These are phyloP conservation scores for carrot (Daucus carota) DNA, from an alignment of 129 eudicot species.

Conservation along the genomic window DNA sequence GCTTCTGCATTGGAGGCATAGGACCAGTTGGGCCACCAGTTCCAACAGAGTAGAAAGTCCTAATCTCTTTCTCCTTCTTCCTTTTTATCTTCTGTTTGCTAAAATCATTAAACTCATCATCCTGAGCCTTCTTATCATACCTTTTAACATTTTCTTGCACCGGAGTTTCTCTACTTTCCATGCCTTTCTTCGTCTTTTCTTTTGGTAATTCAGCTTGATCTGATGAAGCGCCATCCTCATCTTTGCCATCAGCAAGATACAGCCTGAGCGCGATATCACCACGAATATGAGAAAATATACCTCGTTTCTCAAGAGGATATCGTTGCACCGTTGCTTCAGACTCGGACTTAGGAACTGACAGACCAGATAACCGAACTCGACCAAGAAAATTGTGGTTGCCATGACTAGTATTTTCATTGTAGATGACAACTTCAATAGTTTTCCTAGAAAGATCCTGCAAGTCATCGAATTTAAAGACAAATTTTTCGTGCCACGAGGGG, in stretches of 20 bases:
- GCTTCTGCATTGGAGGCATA: conserved; percentile 26
- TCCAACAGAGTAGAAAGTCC: conserved; percentile 66
- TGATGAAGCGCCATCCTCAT: neutral
- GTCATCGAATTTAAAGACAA: conserved; percentile 46
- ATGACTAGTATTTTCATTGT: conserved; percentile 33
- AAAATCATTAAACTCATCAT: conserved; percentile 25
- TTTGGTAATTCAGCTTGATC: conserved; percentile 11
- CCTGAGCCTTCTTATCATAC: conserved; percentile 18
- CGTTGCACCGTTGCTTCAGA: conserved; percentile 44
- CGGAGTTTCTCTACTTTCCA: conserved; percentile 16
- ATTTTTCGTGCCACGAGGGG: conserved; percentile 69
- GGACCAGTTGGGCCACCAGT: conserved; percentile 20
- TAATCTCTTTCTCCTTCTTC: conserved; percentile 52
- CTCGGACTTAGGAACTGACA: conserved; percentile 40
- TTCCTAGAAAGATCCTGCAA: conserved; percentile 19
- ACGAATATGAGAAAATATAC: conserved; percentile 64
- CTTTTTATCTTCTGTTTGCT: conserved; percentile 29
- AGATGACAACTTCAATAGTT: conserved; percentile 48
- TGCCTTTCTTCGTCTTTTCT: conserved; percentile 10
- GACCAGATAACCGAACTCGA: conserved; percentile 65
- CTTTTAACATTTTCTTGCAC: conserved; percentile 27
- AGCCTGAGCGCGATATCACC: conserved; percentile 71
- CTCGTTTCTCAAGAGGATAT: conserved; percentile 82
- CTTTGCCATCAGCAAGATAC: conserved; percentile 17
- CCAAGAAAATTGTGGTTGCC: conserved; percentile 60